Base-by-base conservation (phyloP, 73 alveolate genomes). In the Paramecium sexaurelia region DNA sequence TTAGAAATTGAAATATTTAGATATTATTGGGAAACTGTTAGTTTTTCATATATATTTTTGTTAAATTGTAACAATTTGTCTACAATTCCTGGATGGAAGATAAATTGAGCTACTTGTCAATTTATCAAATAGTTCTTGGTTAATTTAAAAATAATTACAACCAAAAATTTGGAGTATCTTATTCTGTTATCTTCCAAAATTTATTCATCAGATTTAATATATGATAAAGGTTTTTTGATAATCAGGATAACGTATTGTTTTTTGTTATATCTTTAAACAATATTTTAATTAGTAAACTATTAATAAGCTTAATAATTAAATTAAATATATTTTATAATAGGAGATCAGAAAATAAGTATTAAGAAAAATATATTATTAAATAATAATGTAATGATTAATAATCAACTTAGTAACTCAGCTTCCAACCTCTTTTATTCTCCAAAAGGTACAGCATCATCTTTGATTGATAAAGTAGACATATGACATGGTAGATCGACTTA, bases 401-500 rank as follows among this genome's bases (percentile, higher is more conserved):
- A 61, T 61, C 83, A 61, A 32, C 39, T 94, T 55, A 94, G 84
- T 47, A 91, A 47, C 24, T 91, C 96, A 10, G 98, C 96, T 56
- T 93, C 95, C 35, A 93, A 75, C 45, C 86, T 96, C 83, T 95
- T 96, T 78, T 96, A 89, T 55, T 96, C 91, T 20, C 92, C 93
- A 93, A 67, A 96, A 3, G 96, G 96, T 26, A 91, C 87, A 19
- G 96, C 86, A 40, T 96, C 91, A 66, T 94, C 97, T 6, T 91
- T 66, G 17, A 94, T 66, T 35, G 93, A 69, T 5, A 96, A 69
- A 6, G 97, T 83, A n/a, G 97, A 95, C 47, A 96, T 35, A 93
- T 96, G 95, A 82, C 96, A 92, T 7, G 98, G 98, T 9, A 96
- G 51, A 69, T 96, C 97, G 26, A 96, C 91, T 47, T 91, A 57